Base-by-base conservation (phyloP, 2,329 filamentous ascomycete species). In the Polychaeton citri region DNA sequence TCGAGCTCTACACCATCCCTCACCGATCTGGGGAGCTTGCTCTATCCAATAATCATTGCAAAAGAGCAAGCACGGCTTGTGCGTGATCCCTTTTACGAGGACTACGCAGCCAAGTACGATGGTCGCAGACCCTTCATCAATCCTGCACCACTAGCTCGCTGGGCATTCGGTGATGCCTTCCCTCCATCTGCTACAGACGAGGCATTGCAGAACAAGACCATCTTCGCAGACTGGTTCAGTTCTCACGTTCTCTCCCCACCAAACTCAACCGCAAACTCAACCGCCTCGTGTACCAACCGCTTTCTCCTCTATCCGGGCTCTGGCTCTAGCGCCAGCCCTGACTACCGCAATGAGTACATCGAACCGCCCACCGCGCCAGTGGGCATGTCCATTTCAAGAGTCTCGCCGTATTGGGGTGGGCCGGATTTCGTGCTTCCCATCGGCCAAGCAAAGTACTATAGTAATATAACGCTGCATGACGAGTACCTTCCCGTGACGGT, bases 401-500 rank as follows among this genome's bases (percentile, higher is more conserved):
- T 73, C 6, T 66, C 63, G 0, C 58, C 62, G 2, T 65, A 68
- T 26, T 58, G 59, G 4, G 68, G 72, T 44, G 55, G 55, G 1
- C 64, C 65, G 0, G 64, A 69, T 38, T 61, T 64, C 37, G 64
- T 66, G 5, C 51, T 66, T 5, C 64, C 64, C 4, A 46, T 64
- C 30, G 62, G 63, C 2, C 53, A 62, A 47, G 60, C 59, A 12
- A 45, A 57, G 7, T 69, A 68, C 36, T 57, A 59, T 32, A 65
- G 61, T 6, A 64, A 58, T 3, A 59, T 71, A n/a, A 71, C 68
- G 0, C 42, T 57, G 0, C 61, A 68, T 37, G 56, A 57, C 1
- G 69, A 73, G 49, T 60, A 62, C 32, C 49, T 77, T 21, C 75
- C 74, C 0, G 73, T 79, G 0, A 66, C 69, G 1, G 64, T 76